Conservation (phyloP, 2,329 filamentous ascomycete species). For the Neofusicoccum kwambonambiense region DNA sequence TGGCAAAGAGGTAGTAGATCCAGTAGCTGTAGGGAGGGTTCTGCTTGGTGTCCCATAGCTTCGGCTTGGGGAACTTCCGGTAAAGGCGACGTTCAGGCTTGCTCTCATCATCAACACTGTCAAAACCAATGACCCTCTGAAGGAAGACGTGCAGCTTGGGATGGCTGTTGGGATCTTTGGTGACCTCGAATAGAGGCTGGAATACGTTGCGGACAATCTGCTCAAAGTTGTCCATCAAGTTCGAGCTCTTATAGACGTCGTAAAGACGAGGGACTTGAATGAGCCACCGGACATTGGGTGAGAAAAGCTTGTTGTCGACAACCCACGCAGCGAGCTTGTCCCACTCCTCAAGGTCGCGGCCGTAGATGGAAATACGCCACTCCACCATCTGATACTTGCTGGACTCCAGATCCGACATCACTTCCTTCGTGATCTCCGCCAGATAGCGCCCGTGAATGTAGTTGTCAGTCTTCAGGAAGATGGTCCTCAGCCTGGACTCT, state of each 20-base stretch:
- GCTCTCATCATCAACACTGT: constrained; percentile 97
- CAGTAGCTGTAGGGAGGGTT: constrained; percentile 99
- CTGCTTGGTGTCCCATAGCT: constrained; percentile 84
- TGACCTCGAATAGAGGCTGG: constrained; percentile 91
- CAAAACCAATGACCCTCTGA: constrained; percentile 92
- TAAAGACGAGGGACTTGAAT: constrained; percentile 93
- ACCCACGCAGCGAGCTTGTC: constrained; percentile 97
- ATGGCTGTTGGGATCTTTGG: constrained; percentile 78
- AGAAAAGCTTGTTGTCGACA: constrained; percentile 96
- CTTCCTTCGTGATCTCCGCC: constrained; percentile 96
- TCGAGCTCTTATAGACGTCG: constrained; percentile 90
- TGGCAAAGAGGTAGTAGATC: constrained; percentile 96
- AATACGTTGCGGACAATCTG: constrained; percentile 90
- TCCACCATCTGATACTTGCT: constrained; percentile 99
- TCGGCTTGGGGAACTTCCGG: constrained; percentile 90
- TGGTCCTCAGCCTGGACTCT: constrained; percentile 92
- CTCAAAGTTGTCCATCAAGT: constrained; percentile 84
- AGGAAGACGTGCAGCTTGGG: constrained; percentile 94
- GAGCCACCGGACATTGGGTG: constrained; percentile 95
- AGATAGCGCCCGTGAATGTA: constrained; percentile 94
- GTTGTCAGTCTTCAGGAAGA: constrained; percentile 98
- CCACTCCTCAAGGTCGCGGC: constrained; percentile 90
- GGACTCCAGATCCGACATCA: constrained; percentile 93
- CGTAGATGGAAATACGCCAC: constrained; percentile 98
- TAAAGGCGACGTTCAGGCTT: constrained; percentile 93